Conservation (phyloP, 306 rosid genomes). For the Cicer judaicum region DNA sequence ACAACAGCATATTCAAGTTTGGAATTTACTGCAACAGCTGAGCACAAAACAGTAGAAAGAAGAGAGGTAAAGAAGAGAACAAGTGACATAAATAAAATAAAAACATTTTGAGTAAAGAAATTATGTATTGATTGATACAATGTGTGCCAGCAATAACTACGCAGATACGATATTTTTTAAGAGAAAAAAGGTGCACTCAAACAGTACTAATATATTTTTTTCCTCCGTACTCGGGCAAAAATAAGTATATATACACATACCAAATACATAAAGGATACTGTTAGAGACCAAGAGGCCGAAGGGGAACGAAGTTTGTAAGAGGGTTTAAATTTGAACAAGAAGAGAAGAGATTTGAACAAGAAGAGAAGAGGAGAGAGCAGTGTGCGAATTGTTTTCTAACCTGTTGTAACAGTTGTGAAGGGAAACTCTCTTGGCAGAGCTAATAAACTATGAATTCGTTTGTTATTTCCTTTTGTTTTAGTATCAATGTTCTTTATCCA, state of each 20-base stretch:
- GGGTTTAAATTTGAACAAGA: background rate
- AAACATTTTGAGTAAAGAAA: conserved; percentile 15
- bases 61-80: conserved; percentile 32
- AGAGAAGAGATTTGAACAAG: conserved; percentile 1
- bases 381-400: background rate
- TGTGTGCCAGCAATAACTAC: conserved; percentile 10
- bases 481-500: background rate
- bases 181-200: conserved; percentile 24
- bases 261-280: conserved; percentile 6
- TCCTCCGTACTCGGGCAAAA: conserved; percentile 8
- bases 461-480: background rate
- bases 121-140: background rate
- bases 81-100: conserved; percentile 32
- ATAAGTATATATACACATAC: conserved; percentile 8
- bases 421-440: conserved; percentile 7
- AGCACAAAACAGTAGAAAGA: conserved; percentile 38
- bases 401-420: background rate
- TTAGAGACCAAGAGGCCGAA: conserved; percentile 8
- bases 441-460: background rate
- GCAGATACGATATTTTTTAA: conserved; percentile 26
- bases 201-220: background rate
- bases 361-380: conserved; percentile 5
- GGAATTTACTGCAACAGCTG: conserved; percentile 96
- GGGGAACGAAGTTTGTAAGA: conserved; percentile 2
- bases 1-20: conserved; percentile 92